These are phyloP conservation scores for Brettanomyces anomalus DNA, from an alignment of 805 yeast species.

Conservation along the genomic window DNA sequence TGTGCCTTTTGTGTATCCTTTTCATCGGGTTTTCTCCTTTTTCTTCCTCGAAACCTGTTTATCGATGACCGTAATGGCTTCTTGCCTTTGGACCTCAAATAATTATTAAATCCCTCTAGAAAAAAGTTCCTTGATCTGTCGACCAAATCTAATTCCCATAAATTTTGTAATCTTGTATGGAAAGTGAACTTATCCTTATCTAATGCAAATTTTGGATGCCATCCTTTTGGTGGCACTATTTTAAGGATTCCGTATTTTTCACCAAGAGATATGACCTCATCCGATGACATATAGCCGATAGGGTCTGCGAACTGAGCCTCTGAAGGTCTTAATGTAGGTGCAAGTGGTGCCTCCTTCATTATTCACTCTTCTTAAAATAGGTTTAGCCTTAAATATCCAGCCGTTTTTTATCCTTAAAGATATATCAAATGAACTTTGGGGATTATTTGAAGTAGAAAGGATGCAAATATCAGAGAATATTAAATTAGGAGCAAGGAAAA, in stretches of 20 bases:
- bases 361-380: no score
- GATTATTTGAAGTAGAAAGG: no score
- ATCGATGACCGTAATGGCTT: neutral
- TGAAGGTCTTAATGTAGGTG: constrained; percentile 41
- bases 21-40: neutral
- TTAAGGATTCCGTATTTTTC: constrained; percentile 42
- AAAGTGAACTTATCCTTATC: constrained; percentile 47
- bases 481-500: no score
- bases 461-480: no score
- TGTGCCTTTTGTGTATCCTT: constrained; percentile 4
- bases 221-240: constrained; percentile 41
- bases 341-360: constrained; percentile 9
- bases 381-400: no score
- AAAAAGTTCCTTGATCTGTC: constrained; percentile 59
- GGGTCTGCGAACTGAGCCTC: constrained; percentile 39
- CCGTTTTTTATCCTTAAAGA: no score
- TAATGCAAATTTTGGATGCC: constrained; percentile 50
- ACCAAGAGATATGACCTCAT: constrained; percentile 33
- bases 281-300: constrained; percentile 36
- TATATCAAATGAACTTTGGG: no score
- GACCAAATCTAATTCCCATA: constrained; percentile 53
- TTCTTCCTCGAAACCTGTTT: constrained; percentile 1
- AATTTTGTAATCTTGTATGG: constrained; percentile 58
- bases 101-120: constrained; percentile 51
- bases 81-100: constrained; percentile 34